Percentiles rank a stretch among this genome's conserved stretches.
Conservation (phyloP, 257 asterid species). For the Echium plantagineum region DNA sequence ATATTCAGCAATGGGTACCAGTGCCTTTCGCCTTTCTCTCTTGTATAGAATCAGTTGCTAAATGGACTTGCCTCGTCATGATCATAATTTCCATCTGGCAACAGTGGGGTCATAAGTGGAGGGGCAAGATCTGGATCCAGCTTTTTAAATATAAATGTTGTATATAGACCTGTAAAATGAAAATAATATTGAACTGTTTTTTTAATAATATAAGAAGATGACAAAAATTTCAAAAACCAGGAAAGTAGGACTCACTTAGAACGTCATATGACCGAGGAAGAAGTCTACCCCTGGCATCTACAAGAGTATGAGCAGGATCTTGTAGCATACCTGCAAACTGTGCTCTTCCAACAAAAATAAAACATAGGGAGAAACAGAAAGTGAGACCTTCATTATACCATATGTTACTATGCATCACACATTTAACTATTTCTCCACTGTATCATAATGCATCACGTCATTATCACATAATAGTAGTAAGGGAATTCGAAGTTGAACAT, state of each 20-base stretch:
- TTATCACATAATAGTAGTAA: too few species aligned
- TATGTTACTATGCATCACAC: too few species aligned
- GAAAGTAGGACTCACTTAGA: conserved; percentile 42
- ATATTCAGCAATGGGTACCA: too few species aligned
- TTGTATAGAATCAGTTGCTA: conserved; percentile 14
- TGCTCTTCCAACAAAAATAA: conserved; percentile 27
- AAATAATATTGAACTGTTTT: too few species aligned
- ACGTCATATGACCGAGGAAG: conserved; percentile 75
- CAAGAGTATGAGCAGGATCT: conserved; percentile 63
- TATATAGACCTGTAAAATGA: conserved; percentile 61
- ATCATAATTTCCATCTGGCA: conserved; percentile 50
- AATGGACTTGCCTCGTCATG: conserved; percentile 65
- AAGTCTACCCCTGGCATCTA: conserved; percentile 86
- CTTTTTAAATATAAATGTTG: conserved; percentile 82
- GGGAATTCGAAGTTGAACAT: too few species aligned
- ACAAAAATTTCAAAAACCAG: too few species aligned
- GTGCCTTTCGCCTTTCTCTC: too few species aligned
- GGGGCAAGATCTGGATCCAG: conserved; percentile 85
- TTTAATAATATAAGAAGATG: too few species aligned
- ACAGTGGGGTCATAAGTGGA: conserved; percentile 76
- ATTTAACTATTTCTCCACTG: too few species aligned
- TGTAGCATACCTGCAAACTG: conserved; percentile 67
- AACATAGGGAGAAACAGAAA: conserved; percentile 10
- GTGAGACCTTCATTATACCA: neutral
- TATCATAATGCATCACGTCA: too few species aligned